These are phyloP conservation scores for Russula sp. DNA, from an alignment of 768 basidiomycete genomes.

Conservation along the genomic window DNA sequence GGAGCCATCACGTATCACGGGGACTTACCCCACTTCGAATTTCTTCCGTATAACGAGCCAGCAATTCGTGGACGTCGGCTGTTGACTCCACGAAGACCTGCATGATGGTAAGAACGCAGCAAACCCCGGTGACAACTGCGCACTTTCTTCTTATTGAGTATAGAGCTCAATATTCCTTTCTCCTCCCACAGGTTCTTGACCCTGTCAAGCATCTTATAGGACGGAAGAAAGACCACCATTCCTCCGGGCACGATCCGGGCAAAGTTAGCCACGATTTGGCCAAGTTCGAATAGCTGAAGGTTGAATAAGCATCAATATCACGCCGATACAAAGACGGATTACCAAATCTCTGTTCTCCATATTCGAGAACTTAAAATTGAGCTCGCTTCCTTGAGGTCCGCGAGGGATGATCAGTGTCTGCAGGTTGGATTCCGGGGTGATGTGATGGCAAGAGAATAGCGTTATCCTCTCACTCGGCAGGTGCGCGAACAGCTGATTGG, in stretches of 20 bases:
- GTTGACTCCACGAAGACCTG: slow-evolving; percentile 20
- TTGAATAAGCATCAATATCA: slow-evolving; percentile 7
- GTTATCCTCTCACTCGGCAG: slow-evolving; percentile 56
- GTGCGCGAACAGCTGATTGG: slow-evolving; percentile 69
- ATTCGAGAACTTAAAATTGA: slow-evolving; percentile 79
- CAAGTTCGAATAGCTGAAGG: slow-evolving; percentile 69
- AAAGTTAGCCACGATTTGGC: slow-evolving; percentile 78
- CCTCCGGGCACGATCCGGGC: slow-evolving; percentile 75
- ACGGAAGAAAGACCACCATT: slow-evolving; percentile 91
- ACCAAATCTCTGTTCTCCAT: slow-evolving; percentile 58
- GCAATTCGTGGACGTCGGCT: slow-evolving; percentile 12
- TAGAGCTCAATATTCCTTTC: slow-evolving; percentile 53
- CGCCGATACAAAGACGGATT: slow-evolving; percentile 7
- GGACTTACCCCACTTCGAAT: slow-evolving; percentile 13
- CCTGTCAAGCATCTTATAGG: slow-evolving; percentile 72
- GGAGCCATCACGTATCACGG: background rate
- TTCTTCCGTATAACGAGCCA: slow-evolving; percentile 16
- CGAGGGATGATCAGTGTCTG: slow-evolving; percentile 66
- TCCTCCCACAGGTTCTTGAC: slow-evolving; percentile 63
- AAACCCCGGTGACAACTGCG: slow-evolving; percentile 9
- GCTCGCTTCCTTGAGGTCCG: slow-evolving; percentile 64
- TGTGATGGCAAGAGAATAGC: slow-evolving; percentile 87
- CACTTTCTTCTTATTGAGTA: slow-evolving; percentile 72
- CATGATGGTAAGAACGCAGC: background rate
- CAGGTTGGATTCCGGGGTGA: slow-evolving; percentile 77